Conservation (phyloP, 2,329 filamentous ascomycete genomes). For the Scorias spongiosa region DNA sequence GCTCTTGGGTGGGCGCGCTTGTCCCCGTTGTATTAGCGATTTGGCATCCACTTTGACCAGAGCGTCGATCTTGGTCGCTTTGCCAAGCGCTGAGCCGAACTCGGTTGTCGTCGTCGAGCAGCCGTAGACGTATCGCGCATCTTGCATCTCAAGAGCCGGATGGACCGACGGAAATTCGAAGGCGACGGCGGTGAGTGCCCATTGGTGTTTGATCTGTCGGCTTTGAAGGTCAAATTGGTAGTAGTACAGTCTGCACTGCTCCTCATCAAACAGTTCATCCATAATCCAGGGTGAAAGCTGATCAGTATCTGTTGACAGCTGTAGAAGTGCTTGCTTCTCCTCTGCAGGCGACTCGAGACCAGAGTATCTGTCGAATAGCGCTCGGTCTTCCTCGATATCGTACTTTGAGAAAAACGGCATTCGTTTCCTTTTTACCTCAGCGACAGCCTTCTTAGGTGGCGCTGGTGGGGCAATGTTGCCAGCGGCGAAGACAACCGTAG, state of each 20-base stretch:
- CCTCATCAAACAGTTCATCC: conserved; percentile 32
- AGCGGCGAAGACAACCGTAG: conserved; percentile 47
- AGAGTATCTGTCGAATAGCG: conserved; percentile 10
- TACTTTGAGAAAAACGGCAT: conserved; percentile 35
- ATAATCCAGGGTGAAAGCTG: conserved; percentile 1
- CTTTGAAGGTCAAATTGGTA: conserved; percentile 42
- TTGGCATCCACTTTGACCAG: conserved; percentile 46
- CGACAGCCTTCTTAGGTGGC: conserved; percentile 10
- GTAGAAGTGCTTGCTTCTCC: conserved; percentile 16
- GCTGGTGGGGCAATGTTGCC: conserved; percentile 44
- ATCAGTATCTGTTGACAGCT: conserved; percentile 3
- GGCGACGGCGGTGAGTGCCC: conserved; percentile 47
- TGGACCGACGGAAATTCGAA: conserved; percentile 54
- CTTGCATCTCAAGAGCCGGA: conserved; percentile 39
- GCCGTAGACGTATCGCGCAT: conserved; percentile 49
- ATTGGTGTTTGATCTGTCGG: conserved; percentile 41
- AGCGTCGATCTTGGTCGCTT: conserved; percentile 50
- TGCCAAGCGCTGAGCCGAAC: conserved; percentile 46
- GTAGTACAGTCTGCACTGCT: conserved; percentile 56
- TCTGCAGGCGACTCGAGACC: conserved; percentile 12
- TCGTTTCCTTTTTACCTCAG: conserved; percentile 18
- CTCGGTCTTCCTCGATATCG: conserved; percentile 15
- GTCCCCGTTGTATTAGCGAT: conserved; percentile 38
- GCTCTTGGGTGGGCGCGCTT: conserved; percentile 15
- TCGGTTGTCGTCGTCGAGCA: conserved; percentile 44